Conservation (phyloP, 2,329 filamentous ascomycete genomes). For the Colletotrichum graminicola region DNA sequence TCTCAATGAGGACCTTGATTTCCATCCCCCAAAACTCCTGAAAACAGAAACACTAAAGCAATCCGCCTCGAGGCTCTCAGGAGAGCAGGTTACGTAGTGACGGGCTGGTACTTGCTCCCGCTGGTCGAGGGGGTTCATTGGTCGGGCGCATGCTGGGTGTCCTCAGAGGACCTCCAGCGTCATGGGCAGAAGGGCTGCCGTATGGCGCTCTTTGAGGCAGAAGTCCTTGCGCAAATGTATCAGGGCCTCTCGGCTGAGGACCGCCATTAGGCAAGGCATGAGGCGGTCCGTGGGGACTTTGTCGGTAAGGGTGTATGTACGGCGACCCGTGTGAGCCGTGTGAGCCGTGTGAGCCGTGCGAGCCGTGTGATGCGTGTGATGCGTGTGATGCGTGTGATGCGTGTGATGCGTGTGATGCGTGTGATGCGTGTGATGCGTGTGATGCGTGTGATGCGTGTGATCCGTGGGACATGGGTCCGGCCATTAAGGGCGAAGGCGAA, state of each 20-base stretch:
- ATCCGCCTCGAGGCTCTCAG: conserved; percentile 53
- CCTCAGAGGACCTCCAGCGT: conserved; percentile 45
- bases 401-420: conserved; percentile 27
- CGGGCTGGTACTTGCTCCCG: conserved; percentile 81
- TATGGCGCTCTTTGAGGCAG: conserved; percentile 58
- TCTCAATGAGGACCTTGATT: background rate
- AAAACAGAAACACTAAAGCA: background rate
- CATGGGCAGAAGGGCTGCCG: conserved; percentile 57
- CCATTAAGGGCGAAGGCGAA: conserved; percentile 60
- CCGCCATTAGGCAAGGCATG: conserved; percentile 55
- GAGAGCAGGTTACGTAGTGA: conserved; percentile 81
- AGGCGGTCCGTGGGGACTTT: conserved; percentile 45
- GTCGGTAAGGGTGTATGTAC: conserved; percentile 51
- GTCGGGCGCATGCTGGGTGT: conserved; percentile 43
- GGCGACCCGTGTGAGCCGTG: conserved; percentile 41
- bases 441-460: conserved; percentile 13
- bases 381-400: conserved; percentile 29
- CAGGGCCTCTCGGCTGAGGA: conserved; percentile 57
- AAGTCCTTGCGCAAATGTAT: conserved; percentile 61
- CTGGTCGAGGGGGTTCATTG: conserved; percentile 48
- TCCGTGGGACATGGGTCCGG: conserved; percentile 52
- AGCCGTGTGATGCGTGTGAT: conserved; percentile 22
- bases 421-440: conserved; percentile 15
- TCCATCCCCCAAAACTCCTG: background rate
- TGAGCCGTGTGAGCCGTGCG: no score